Evolutionary conservation across 108 stramenopile species (phyloP), one percentile per base, ranked within the genome.

Genomic region (Skeletonema grethae): DNA sequence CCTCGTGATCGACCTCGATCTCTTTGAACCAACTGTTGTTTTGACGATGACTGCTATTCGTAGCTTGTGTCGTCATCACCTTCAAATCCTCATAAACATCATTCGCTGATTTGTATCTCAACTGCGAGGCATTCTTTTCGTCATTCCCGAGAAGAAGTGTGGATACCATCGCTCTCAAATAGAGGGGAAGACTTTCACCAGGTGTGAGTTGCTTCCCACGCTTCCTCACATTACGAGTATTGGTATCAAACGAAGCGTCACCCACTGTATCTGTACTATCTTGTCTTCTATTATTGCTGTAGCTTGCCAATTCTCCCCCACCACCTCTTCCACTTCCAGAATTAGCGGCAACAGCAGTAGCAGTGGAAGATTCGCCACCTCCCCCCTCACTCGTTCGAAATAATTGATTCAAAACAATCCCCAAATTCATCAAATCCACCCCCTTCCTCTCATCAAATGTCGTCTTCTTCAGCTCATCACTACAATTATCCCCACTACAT

Each of bases 71-170:
- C 10, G 45, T 2, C 74, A 75, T 53, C 11, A 56, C 20, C 34
- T 75, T 75, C 61, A 75, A 68, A 62, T 75, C 74, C 38, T 38
- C 20, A 29, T 55, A 75, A 2, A 68, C 74, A 39, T 63, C 74
- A 24, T 68, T 62, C 4, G 43, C 74, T 41, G 32, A 45, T 53
- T 67, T 61, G 56, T 75, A 75, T 22, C 25, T 18, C 35, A 66
- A 36, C 6, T 57, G 29, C 12, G 73, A 66, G 7, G 61, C 18
- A 67, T 31, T 62, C 12, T 53, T 2, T 4, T 22, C 25, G 25
- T 72, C 53, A n/a, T 53, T 22, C 12, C 50, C 31, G 2, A 63
- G 0, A 43, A 43, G 50, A 6, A 75, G 60, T 16, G 74, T 50
- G 7, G 74, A 75, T 12, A 75, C 67, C 48, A 75, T 39, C 5